Base-by-base conservation (phyloP, 805 yeast species). In the Kazachstania kunashirensis region DNA sequence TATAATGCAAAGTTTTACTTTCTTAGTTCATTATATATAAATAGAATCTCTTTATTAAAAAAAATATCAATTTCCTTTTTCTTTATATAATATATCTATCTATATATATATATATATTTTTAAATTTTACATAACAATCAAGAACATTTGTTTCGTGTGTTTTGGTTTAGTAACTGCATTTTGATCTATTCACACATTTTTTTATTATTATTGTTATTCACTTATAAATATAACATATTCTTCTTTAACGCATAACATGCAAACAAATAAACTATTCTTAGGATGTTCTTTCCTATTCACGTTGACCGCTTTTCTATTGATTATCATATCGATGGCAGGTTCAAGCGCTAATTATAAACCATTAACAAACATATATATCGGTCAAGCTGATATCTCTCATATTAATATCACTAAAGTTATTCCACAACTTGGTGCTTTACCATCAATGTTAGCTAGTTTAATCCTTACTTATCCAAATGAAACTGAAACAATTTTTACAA, bases 351-450 rank as follows among this genome's bases (percentile, higher is more conserved):
- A 57, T 39, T 52, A 54, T 32, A 46, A 42, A 28, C 61, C 62
- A 19, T 36, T 51, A 24, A 57, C 45, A 9, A 47, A 57, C 21
- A 45, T 59, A 26, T 57, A 50, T 34, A 39, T 59, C 21, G 61
- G 61, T 35, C 50, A 55, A 27, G 60, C 61, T 23, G 52, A 52
- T 35, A 50, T 59, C 31, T 42, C 50, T 15, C 53, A 51, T 25
- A 51, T 59, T 34, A 59, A 59, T 30, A 58, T 57, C 15, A 48
- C 60, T 19, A 59, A 59, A 37, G 54, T 57, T 39, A 34, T 57
- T 18, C 63, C 63, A 25, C 41, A 47, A 26, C 39, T 55, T 7
- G 44, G 44, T 13, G 53, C 59, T n/a, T 42, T 57, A 14, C 34
- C 58, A 18, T 36, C 47, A 5, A 43, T 57, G 6, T 31, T 59